phyloP scores from a whole-genome alignment of 2,329 filamentous ascomycete species.

The Exserohilum rostratum region DNA sequence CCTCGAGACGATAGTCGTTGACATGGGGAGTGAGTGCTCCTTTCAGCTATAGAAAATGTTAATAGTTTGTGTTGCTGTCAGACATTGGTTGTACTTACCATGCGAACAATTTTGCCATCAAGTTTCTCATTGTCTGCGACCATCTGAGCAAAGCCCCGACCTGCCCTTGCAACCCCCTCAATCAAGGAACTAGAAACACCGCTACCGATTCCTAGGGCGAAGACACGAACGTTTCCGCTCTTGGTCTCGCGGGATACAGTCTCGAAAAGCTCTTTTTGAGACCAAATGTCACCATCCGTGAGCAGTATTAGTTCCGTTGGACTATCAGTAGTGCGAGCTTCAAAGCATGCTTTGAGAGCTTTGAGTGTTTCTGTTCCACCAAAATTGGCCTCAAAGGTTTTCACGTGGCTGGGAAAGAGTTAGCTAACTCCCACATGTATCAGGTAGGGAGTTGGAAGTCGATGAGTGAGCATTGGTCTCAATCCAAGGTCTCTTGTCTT shows the following conservation, averaged over 20 bases:
- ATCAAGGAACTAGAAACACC: conserved; percentile 7
- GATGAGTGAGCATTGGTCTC: too few species aligned
- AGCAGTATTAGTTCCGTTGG: conserved; percentile 10
- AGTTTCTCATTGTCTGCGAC: conserved; percentile 7
- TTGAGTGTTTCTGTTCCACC: conserved; percentile 6
- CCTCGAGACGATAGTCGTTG: conserved; percentile 8
- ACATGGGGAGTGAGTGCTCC: conserved; percentile 11
- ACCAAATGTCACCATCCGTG: conserved; percentile 11
- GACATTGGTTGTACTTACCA: neutral
- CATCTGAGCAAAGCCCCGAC: conserved; percentile 10
- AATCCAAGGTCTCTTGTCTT: too few species aligned
- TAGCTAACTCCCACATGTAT: neutral
- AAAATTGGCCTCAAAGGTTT: neutral
- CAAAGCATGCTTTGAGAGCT: conserved; percentile 1
- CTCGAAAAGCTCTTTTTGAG: conserved; percentile 1
- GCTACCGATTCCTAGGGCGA: conserved; percentile 8
- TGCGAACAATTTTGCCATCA: conserved; percentile 10
- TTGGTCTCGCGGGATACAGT: neutral
- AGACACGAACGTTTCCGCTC: conserved; percentile 5
- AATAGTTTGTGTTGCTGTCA: neutral
- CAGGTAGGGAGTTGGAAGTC: neutral
- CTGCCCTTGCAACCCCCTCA: conserved; percentile 10
- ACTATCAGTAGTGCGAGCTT: neutral
- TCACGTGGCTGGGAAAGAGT: neutral
- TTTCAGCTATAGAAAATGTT: conserved; percentile 1